phyloP scores from a whole-genome alignment of 768 basidiomycete species.

The Pleurotus pulmonarius region DNA sequence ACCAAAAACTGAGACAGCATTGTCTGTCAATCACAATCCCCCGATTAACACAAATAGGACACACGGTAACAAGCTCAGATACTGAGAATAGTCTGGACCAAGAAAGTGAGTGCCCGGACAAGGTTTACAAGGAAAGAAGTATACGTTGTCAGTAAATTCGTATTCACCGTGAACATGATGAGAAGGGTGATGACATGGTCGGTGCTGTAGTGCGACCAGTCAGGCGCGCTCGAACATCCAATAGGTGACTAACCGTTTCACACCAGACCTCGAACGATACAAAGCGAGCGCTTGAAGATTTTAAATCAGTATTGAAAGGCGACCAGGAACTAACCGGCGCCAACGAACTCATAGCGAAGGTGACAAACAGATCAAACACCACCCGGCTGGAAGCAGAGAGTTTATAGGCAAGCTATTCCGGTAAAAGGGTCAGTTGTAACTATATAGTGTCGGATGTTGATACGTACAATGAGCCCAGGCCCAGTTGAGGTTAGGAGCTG shows the following conservation, averaged over 20 bases:
- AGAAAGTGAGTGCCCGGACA: neutral
- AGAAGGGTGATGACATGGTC: neutral
- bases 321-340: neutral
- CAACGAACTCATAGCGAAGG: neutral
- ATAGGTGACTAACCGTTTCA: neutral
- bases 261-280: neutral
- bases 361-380: slow-evolving; percentile 1
- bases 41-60: neutral
- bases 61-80: neutral
- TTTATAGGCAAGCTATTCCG: neutral
- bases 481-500: neutral
- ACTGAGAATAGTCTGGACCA: neutral
- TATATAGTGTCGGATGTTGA: neutral
- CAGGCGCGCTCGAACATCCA: neutral
- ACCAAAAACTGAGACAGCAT: no score
- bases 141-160: neutral
- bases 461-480: neutral
- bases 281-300: neutral
- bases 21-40: no score
- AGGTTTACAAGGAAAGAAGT: neutral
- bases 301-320: neutral
- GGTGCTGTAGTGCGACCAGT: neutral
- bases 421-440: neutral
- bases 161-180: neutral
- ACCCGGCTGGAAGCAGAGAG: neutral